Evolutionary conservation across 2,329 filamentous ascomycete species (phyloP).

Genomic region (Phialocephala sp.): DNA sequence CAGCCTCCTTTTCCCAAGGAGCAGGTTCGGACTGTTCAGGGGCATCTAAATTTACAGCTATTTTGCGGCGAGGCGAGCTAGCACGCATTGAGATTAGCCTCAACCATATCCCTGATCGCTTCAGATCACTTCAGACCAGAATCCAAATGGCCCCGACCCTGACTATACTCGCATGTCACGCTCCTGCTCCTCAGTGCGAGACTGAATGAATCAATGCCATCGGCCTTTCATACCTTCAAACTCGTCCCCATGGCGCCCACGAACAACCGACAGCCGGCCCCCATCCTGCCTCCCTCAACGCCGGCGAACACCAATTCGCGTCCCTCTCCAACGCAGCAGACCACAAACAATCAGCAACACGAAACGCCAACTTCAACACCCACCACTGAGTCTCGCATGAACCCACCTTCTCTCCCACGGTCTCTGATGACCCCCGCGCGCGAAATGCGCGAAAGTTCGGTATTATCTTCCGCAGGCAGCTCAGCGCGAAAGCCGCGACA

Average conservation of each 20-base stretch:
- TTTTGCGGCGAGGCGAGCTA: neutral
- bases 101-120: neutral
- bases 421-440: constrained; percentile 40
- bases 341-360: constrained; percentile 28
- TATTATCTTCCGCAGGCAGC: constrained; percentile 37
- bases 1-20: constrained; percentile 8
- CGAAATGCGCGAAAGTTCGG: constrained; percentile 42
- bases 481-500: constrained; percentile 42
- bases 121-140: neutral
- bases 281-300: constrained; percentile 39
- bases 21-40: neutral
- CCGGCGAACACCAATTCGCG: constrained; percentile 33
- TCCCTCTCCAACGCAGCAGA: constrained; percentile 25
- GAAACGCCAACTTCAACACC: constrained; percentile 36
- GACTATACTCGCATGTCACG: neutral
- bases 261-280: constrained; percentile 33
- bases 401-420: constrained; percentile 40
- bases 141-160: neutral
- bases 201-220: constrained; percentile 33
- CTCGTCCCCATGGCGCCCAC: constrained; percentile 41
- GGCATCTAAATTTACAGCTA: neutral
- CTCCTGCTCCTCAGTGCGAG: constrained; percentile 1
- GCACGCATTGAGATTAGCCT: neutral
- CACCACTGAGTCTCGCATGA: constrained; percentile 39
- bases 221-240: constrained; percentile 43